Base-by-base conservation (phyloP, 1,284 basidiomycete genomes). In the Boletus semigastroideus region DNA sequence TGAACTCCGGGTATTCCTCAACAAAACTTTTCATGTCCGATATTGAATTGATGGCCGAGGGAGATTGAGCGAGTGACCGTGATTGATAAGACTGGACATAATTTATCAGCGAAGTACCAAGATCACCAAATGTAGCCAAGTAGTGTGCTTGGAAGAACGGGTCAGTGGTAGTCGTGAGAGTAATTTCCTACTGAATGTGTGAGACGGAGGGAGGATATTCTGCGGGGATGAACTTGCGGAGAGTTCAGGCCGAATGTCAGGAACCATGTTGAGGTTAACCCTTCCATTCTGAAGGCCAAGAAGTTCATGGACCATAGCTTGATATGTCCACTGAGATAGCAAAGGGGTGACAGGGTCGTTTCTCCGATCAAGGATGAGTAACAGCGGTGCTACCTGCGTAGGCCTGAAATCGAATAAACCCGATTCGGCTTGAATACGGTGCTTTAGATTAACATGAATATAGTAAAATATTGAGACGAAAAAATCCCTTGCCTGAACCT, bases 251-350 rank as follows among this genome's bases (percentile, higher is more conserved):
- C 82, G 76, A 51, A 96, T 88, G 60, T 93, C 94, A 16, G 92
- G 91, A n/a, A 94, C 90, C 53, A 86, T 77, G 50, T 81, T 83
- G 38, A 96, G 74, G 65, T 91, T 87, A 7, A 99, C 94, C 43
- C 97, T 82, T 16, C 95, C 96, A 67, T 98, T 98, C 59, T 90
- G 87, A 53, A 99, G 97, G 1, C 92, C 92, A 11, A 99, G 74
- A 12, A 98, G 76, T 69, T 99, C 97, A 65, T 99, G 97, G 0
- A 98, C 96, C 96, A 99, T 98, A 1, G 97, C 97, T 70, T 99
- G 96, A 72, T 99, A 99, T 13, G 97, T 99, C 97, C 97, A 99
- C 70, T 98, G 97, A 1, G 92, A 92, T 27, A 99, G 78, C n/a
- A 99, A 74, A 4, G 97, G 97, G 0, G 97, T 99, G 14, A 99